Evolutionary conservation across 2,329 filamentous ascomycete genomes (phyloP).

Genomic region (Apiospora pterosperma): DNA sequence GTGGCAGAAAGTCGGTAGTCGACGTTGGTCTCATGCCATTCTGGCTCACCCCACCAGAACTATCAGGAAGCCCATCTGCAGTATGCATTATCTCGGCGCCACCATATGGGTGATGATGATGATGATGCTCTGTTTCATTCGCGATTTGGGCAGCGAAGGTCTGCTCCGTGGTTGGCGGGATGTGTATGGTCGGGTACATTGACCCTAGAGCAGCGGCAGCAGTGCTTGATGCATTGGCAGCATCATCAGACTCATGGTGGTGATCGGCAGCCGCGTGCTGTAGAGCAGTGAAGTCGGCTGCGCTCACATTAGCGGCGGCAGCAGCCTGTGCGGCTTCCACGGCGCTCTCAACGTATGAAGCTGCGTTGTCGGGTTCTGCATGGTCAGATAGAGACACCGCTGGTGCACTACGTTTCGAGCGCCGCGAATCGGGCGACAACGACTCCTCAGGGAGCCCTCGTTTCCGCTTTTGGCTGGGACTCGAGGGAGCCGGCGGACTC

Average conservation of each 20-base stretch:
- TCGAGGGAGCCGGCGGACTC: slow-evolving; percentile 30
- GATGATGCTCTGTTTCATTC: slow-evolving; percentile 34
- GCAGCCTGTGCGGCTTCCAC: slow-evolving; percentile 44
- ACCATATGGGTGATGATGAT: slow-evolving; percentile 21
- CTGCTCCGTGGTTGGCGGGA: slow-evolving; percentile 56
- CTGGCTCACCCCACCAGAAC: slow-evolving; percentile 24
- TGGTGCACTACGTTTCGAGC: slow-evolving; percentile 47
- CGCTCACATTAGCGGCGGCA: slow-evolving; percentile 38
- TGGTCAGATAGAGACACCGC: slow-evolving; percentile 40
- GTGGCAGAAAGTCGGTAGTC: slow-evolving; percentile 31
- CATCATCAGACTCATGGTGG: slow-evolving; percentile 41
- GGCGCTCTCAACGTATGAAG: slow-evolving; percentile 53
- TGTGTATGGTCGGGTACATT: slow-evolving; percentile 58
- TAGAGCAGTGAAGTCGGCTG: slow-evolving; percentile 54
- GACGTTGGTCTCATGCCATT: slow-evolving; percentile 36
- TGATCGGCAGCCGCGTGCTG: slow-evolving; percentile 47
- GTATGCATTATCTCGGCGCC: slow-evolving; percentile 34
- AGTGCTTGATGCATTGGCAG: slow-evolving; percentile 54
- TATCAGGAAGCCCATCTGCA: slow-evolving; percentile 26
- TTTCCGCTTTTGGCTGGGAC: slow-evolving; percentile 53
- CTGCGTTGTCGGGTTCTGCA: slow-evolving; percentile 35
- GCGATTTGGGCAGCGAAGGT: slow-evolving; percentile 53
- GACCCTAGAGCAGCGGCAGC: slow-evolving; percentile 55
- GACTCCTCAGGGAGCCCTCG: slow-evolving; percentile 41
- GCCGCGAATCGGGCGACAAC: slow-evolving; percentile 44